Base-by-base conservation (phyloP, 2,329 filamentous ascomycete genomes). In the Colletotrichum sojae region DNA sequence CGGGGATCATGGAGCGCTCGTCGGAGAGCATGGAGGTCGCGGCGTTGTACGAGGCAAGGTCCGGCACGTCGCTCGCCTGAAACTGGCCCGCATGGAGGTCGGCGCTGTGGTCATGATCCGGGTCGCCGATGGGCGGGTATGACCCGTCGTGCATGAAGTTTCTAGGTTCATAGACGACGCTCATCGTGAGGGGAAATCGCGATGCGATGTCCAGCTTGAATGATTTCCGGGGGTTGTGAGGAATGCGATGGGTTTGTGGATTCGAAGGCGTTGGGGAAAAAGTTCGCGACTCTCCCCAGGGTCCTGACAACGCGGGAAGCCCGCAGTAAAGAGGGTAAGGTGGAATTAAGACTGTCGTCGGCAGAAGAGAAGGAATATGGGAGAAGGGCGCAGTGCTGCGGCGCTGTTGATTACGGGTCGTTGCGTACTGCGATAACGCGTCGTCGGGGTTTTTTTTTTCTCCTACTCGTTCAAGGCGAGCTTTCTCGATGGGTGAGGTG, bases 131-230 rank as follows among this genome's bases (percentile, higher is more conserved):
- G 25, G 82, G 76, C 9, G 85, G 81, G 67, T 87, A 87, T 20
- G 79, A 76, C 62, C 82, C 84, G 60, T 85, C 83, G 63, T 85
- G 81, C 46, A 86, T 80, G 69, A 87, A 85, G 72, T 78, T 81
- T 67, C 85, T 79, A 25, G 83, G 78, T 72, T 88, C 85, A 74
- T 85, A 88, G 48, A 84, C 85, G 73, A 88, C 84, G 71, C 82
- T 85, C 85, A 87, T 87, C 56, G 73, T 81, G 76, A 49, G 22
- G 39, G 25, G 31, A 45, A 55, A 49, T 20, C 55, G 60, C 27
- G 60, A 66, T 62, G 63, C 60, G 36, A 51, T 54, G 62, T 70
- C 54, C 39, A 57, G 69, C 53, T 72, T 78, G 57, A 74, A 76
- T 9, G 63, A 51, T 64, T 45, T 36, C 36, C 13, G 53, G 59